Conservation (phyloP, 768 basidiomycete genomes). For the Leucosporidium yakuticum region DNA sequence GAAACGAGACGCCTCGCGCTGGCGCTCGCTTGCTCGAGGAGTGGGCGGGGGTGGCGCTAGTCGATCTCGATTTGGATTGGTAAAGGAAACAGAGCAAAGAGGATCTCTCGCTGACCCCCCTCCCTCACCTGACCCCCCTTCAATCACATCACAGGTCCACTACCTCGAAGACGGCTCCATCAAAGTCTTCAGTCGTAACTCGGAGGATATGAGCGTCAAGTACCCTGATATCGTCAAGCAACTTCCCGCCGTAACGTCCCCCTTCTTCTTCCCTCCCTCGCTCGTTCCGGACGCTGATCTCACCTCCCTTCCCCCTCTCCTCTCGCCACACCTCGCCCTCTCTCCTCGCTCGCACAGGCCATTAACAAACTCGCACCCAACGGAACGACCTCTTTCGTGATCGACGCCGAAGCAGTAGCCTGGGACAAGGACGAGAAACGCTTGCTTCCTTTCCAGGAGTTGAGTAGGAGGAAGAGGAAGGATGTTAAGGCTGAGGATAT, state of each 20-base stretch:
- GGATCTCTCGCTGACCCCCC: background rate
- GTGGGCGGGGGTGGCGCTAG: too few species aligned
- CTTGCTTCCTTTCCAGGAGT: slow-evolving; percentile 95
- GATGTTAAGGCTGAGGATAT: slow-evolving; percentile 98
- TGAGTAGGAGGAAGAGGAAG: slow-evolving; percentile 88
- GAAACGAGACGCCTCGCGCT: too few species aligned
- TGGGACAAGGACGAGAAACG: slow-evolving; percentile 61
- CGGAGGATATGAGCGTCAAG: slow-evolving; percentile 98
- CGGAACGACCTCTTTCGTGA: slow-evolving; percentile 76
- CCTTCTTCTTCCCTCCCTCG: background rate
- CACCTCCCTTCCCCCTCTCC: slow-evolving; percentile 76
- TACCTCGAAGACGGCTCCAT: slow-evolving; percentile 72
- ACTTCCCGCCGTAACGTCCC: slow-evolving; percentile 64
- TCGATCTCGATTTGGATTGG: too few species aligned
- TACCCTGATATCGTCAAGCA: slow-evolving; percentile 98
- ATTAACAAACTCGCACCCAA: slow-evolving; percentile 51
- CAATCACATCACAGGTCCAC: slow-evolving; percentile 57
- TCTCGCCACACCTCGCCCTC: slow-evolving; percentile 25
- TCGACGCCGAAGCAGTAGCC: slow-evolving; percentile 95
- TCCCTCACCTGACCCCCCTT: background rate
- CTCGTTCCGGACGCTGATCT: slow-evolving; percentile 40
- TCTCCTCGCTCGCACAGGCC: slow-evolving; percentile 52
- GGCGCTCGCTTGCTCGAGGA: too few species aligned
- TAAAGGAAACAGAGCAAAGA: background rate
- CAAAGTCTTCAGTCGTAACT: slow-evolving; percentile 81